Percentiles rank a stretch among this genome's conserved stretches.
These are phyloP conservation scores for Acanthamoeba lenticulata DNA, from an alignment of 208 protist genomes.

Conservation along the genomic window DNA sequence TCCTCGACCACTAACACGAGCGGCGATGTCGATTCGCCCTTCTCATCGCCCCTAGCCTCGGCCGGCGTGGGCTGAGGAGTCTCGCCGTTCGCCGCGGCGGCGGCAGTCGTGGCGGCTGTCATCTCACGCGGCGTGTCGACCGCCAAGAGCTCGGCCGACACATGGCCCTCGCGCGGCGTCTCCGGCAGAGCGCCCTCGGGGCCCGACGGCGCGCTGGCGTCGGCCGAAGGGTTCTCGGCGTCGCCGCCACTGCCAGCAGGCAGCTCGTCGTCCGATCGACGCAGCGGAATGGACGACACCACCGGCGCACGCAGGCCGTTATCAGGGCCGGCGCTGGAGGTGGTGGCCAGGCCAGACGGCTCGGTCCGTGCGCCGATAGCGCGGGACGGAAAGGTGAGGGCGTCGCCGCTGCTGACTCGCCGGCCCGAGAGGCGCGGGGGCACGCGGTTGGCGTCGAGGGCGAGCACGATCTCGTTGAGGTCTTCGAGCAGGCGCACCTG, in stretches of 20 bases:
- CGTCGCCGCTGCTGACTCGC: neutral
- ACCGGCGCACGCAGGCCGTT: no score
- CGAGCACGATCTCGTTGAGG: slow-evolving; percentile 34
- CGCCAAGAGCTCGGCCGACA: no score
- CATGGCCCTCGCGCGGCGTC: no score
- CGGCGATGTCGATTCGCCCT: neutral
- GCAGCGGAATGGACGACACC: neutral
- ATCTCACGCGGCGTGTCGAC: no score
- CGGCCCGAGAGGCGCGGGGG: neutral
- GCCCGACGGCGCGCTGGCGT: no score
- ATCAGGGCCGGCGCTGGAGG: neutral
- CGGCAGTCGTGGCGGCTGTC: neutral
- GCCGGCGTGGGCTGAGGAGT: no score
- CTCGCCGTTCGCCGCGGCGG: no score
- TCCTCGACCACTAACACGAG: slow-evolving; percentile 1
- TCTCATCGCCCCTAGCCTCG: no score
- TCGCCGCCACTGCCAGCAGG: no score
- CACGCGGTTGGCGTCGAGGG: neutral
- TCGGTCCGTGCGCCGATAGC: neutral
- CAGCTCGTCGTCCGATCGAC: neutral
- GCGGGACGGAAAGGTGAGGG: neutral
- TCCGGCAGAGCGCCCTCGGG: no score
- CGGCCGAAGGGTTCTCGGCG: no score
- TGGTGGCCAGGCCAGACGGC: neutral
- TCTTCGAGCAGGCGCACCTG: slow-evolving; percentile 22